Percentiles rank a stretch among this genome's conserved stretches.
Conservation (phyloP, 345 rosid species). For the Geranium brycei region DNA sequence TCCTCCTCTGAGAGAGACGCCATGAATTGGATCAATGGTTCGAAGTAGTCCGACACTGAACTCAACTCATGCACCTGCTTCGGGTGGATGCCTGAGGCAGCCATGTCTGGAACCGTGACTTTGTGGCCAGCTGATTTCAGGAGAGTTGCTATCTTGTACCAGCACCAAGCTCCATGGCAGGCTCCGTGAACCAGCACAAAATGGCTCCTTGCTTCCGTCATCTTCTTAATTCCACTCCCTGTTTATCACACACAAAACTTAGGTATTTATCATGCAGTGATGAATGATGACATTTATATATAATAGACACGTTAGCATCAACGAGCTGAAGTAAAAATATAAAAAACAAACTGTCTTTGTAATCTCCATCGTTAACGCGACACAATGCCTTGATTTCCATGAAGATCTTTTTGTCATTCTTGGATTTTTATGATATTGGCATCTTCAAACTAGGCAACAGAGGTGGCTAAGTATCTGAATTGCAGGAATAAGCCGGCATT, state of each 20-base stretch:
- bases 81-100: slow-evolving; percentile 17
- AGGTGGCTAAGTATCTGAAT: no score
- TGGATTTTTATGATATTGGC: no score
- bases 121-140: slow-evolving; percentile 17
- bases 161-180: slow-evolving; percentile 28
- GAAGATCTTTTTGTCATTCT: no score
- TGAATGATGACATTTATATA: neutral
- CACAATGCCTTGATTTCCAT: no score
- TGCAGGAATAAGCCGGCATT: no score
- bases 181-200: slow-evolving; percentile 21
- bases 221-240: neutral
- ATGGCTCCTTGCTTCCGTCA: slow-evolving; percentile 1
- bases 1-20: slow-evolving; percentile 11
- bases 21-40: slow-evolving; percentile 19
- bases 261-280: neutral
- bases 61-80: slow-evolving; percentile 12
- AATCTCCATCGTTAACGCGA: no score
- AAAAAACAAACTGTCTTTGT: no score
- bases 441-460: no score
- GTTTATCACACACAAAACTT: no score
- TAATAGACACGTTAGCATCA: neutral
- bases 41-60: slow-evolving; percentile 6
- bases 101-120: slow-evolving; percentile 20
- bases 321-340: no score
- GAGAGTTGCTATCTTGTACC: slow-evolving; percentile 16